Evolutionary conservation across 2,329 filamentous ascomycete genomes (phyloP), one percentile per base, ranked within the genome.

Genomic region (Setomelanomma holmii): DNA sequence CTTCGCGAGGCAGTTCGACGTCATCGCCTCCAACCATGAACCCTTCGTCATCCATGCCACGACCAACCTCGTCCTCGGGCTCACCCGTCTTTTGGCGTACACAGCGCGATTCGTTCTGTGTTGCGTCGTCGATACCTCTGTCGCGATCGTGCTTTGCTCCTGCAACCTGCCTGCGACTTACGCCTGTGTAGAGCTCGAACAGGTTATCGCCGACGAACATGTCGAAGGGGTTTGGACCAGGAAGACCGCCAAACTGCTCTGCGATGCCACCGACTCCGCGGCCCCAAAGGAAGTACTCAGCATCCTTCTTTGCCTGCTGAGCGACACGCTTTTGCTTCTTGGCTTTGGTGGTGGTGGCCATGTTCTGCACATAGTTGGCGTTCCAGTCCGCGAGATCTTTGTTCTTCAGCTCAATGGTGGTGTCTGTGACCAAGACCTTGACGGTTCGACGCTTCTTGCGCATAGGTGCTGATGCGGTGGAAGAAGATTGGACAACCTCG

Each of bases 1-100:
- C 88, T 36, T 90, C 85, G 74, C 90, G 85, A 17, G 87, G 89
- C 20, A 90, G 73, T 71, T 96, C 91, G 17, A 88, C 72, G 7
- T 83, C 83, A 57, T 79, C 66, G 8, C 65, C 68, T 16, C 60
- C 58, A n/a, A 54, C 49, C 40, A 68, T 53, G 40, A 63, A 52
- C 4, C 40, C 63, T 41, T 73, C 72, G n/a, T 73, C 66, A 7
- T 78, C 71, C 48, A 67, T 64, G 34, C 67, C 71, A 33, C 71
- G 73, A 17, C 69, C 71, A n/a, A 67, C 55, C n/a, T 67, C 50
- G 1, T 69, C 47, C 48, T 76, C 71, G 16, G 68, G 63, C 19
- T 72, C 68, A 11, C 62, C 60, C 1, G 61, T 63, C 49, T 63
- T 72, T 41, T 56, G 66, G 16, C 74, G 73, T 38, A 74, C 67